Conservation (phyloP, 345 rosid genomes). For the Dipteronia dyeriana region DNA sequence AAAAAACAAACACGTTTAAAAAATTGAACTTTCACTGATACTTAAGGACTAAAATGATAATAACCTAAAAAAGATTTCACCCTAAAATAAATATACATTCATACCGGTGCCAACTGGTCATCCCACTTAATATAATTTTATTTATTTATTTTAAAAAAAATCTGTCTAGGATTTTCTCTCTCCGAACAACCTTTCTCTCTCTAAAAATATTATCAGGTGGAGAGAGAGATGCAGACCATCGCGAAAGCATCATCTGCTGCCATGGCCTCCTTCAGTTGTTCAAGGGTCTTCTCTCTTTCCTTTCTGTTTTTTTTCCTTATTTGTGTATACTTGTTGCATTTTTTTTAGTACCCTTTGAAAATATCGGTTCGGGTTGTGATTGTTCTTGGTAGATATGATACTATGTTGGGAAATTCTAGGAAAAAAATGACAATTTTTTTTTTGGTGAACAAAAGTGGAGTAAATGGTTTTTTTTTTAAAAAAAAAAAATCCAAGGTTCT, state of each 20-base stretch:
- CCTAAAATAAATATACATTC: too few relatives aligned
- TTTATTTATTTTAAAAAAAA: too few relatives aligned
- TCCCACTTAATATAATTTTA: too few relatives aligned
- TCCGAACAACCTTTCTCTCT: not conserved
- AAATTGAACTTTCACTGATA: too few relatives aligned
- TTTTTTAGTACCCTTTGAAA: not conserved
- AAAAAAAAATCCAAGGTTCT: not conserved
- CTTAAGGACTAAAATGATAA: too few relatives aligned
- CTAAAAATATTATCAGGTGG: not conserved
- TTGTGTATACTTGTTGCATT: not conserved
- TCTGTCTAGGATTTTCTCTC: too few relatives aligned
- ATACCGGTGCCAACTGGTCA: too few relatives aligned
- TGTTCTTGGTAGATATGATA: slow-evolving; percentile 8
- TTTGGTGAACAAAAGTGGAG: not conserved
- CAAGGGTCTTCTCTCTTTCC: slow-evolving; percentile 46
- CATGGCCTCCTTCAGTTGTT: slow-evolving; percentile 73
- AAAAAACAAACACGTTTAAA: too few relatives aligned
- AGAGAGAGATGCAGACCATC: slow-evolving; percentile 61
- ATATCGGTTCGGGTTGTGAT: not conserved
- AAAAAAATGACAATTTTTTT: not conserved
- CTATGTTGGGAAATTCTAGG: slow-evolving; percentile 13
- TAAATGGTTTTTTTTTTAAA: slow-evolving; percentile 1
- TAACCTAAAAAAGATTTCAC: too few relatives aligned
- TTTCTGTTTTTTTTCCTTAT: not conserved
- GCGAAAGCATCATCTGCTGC: slow-evolving; percentile 72